Conservation (phyloP, 2,329 filamentous ascomycete species). For the Hyphodiscus sp. region DNA sequence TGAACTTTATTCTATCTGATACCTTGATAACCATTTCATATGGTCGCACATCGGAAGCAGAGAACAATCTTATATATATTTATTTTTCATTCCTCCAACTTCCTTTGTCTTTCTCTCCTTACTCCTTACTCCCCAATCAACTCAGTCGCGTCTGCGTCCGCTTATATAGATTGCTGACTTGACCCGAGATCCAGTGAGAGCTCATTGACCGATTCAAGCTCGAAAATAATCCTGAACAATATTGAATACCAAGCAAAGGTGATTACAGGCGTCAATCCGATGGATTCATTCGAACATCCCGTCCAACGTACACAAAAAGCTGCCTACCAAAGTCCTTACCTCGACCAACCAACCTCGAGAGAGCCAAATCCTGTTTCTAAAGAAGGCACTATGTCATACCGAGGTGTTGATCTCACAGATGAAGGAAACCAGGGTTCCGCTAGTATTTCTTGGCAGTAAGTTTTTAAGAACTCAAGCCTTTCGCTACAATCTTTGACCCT, state of each 20-base stretch:
- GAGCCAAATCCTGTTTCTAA: not conserved
- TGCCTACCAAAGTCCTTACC: not conserved
- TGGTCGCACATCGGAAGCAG: no score
- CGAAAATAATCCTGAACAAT: not conserved
- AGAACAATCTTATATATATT: no score
- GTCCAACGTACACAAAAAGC: not conserved
- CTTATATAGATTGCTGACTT: not conserved
- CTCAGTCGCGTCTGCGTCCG: no score
- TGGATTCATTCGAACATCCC: not conserved
- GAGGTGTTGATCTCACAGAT: constrained; percentile 21
- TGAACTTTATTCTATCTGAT: no score
- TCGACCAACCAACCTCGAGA: not conserved
- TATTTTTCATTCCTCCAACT: no score
- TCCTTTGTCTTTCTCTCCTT: no score
- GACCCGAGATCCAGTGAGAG: not conserved
- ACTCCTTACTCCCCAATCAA: no score
- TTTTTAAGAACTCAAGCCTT: not conserved
- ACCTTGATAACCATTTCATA: no score
- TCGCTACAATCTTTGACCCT: not conserved
- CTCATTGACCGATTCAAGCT: not conserved
- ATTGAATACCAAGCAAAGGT: not conserved
- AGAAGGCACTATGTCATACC: constrained; percentile 10
- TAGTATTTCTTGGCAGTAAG: constrained; percentile 27
- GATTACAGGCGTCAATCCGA: not conserved
- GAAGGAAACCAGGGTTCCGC: constrained; percentile 17